These are phyloP conservation scores for Salvia splendens DNA, from an alignment of 257 asterid genomes.

Conservation along the genomic window DNA sequence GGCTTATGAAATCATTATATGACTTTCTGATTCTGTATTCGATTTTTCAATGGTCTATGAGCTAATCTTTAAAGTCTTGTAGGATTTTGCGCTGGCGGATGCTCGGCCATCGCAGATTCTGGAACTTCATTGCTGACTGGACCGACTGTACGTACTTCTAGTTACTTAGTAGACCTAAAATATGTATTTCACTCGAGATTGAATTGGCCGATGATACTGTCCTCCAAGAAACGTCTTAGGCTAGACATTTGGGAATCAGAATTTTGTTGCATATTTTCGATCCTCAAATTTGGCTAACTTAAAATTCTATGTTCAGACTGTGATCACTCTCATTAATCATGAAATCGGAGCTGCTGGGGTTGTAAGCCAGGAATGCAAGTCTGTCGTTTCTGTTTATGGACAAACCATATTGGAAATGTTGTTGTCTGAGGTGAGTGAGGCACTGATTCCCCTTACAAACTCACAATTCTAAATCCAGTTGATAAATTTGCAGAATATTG, in stretches of 20 bases:
- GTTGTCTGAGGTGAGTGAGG: slow-evolving; percentile 53
- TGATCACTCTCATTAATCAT: slow-evolving; percentile 72
- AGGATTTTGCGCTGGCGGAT: slow-evolving; percentile 80
- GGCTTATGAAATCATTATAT: slow-evolving; percentile 19
- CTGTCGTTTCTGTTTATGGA: slow-evolving; percentile 66
- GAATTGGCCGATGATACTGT: not conserved
- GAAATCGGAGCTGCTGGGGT: slow-evolving; percentile 92
- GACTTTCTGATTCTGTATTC: slow-evolving; percentile 20
- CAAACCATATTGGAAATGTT: slow-evolving; percentile 64
- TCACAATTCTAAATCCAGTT: not conserved
- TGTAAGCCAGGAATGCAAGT: slow-evolving; percentile 85
- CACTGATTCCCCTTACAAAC: not conserved
- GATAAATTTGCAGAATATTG: slow-evolving; percentile 10
- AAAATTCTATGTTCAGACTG: slow-evolving; percentile 45
- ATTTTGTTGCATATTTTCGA: slow-evolving; percentile 10
- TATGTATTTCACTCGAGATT: not conserved
- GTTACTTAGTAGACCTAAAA: not conserved
- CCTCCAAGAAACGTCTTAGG: not conserved
- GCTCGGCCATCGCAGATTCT: slow-evolving; percentile 93
- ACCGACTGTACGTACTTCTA: slow-evolving; percentile 69
- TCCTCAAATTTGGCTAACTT: slow-evolving; percentile 14
- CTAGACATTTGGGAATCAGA: not conserved
- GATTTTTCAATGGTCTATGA: slow-evolving; percentile 12
- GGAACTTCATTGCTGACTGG: slow-evolving; percentile 95
- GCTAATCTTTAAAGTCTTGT: slow-evolving; percentile 27